Evolutionary conservation across 1,284 basidiomycete genomes (phyloP), one percentile per base, ranked within the genome.

Genomic region (Moesziomyces globuligerus): DNA sequence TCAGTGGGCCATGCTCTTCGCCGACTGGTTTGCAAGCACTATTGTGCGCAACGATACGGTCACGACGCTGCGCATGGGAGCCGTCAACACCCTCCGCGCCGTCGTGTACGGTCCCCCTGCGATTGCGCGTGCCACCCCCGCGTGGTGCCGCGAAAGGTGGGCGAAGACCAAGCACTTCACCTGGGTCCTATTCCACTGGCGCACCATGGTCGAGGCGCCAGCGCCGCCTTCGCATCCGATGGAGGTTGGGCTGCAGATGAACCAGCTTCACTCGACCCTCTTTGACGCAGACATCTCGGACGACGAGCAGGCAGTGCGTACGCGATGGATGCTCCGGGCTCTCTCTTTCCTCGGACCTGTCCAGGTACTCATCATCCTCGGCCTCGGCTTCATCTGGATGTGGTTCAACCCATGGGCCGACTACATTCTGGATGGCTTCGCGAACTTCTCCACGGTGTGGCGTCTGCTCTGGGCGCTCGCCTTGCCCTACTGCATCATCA

Each of bases 181-280:
- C 3, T 79, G 75, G 75, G 67, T 79, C 43, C 62, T 79, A 15
- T 83, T 83, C 71, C 83, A 84, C 72, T 65, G 83, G 55, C 78
- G 70, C 40, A 68, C 64, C 17, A 55, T 64, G 56, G 65, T 62
- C 75, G 43, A 81, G 78, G 66, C 78, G 70, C 60, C 75, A 75
- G 59, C 76, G 75, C 39, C 79, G 75, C 70, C 81, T 75, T 65
- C 77, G 80, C 73, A 83, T 72, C 73, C 83, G 73, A 73, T 82
- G 77, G 78, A 83, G 80, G 59, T 84, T 68, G 83, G 83, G 68
- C 62, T 83, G 79, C 37, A 72, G 83, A 70, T 84, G 83, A 68
- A 80, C 80, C 55, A 80, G 71, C 72, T 84, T 25, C 81, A 84
- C 68, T 83, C 83, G 49, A 83, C 83, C 20, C 69, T 82, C 45